A percentile compares a stretch with the other conserved stretches of the same genome.
phyloP scores from a whole-genome alignment of 1,284 basidiomycete genomes.

The Trametes versicolor region DNA sequence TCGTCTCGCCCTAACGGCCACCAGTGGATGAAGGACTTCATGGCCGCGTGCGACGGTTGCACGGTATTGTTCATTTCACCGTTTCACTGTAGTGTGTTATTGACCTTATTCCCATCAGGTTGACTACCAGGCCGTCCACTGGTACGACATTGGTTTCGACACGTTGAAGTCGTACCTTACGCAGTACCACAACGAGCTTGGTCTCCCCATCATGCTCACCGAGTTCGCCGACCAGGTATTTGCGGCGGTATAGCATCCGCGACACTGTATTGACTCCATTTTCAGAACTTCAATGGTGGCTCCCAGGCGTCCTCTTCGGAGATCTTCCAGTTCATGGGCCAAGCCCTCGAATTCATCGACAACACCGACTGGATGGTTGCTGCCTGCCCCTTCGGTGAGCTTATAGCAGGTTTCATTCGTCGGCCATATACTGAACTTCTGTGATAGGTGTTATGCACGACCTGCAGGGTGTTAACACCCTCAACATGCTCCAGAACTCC shows the following conservation, averaged over 20 bases:
- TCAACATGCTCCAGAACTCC: slow-evolving; percentile 62
- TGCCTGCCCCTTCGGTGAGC: slow-evolving; percentile 79
- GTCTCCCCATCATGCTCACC: slow-evolving; percentile 65
- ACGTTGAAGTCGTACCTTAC: slow-evolving; percentile 62
- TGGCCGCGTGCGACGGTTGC: slow-evolving; percentile 61
- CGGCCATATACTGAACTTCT: background rate
- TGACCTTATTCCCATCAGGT: slow-evolving; percentile 50
- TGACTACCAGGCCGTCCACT: slow-evolving; percentile 62
- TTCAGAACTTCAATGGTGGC: slow-evolving; percentile 70
- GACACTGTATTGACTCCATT: slow-evolving; percentile 11
- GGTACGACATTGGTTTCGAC: slow-evolving; percentile 63
- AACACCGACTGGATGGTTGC: slow-evolving; percentile 59
- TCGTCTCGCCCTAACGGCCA: slow-evolving; percentile 69
- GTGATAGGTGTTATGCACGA: slow-evolving; percentile 69
- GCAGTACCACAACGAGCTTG: slow-evolving; percentile 54
- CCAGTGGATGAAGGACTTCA: slow-evolving; percentile 71
- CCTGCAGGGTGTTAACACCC: slow-evolving; percentile 73
- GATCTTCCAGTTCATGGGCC: slow-evolving; percentile 66
- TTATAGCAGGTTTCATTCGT: background rate
- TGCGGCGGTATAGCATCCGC: background rate
- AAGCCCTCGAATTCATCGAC: slow-evolving; percentile 66
- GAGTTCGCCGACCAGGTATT: slow-evolving; percentile 75
- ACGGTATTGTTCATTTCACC: slow-evolving; percentile 48
- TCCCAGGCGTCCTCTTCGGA: slow-evolving; percentile 59
- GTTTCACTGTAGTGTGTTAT: slow-evolving; percentile 33